These are phyloP conservation scores for Penicillium maclennaniae DNA, from an alignment of 495 filamentous ascomycete genomes.

Conservation along the genomic window DNA sequence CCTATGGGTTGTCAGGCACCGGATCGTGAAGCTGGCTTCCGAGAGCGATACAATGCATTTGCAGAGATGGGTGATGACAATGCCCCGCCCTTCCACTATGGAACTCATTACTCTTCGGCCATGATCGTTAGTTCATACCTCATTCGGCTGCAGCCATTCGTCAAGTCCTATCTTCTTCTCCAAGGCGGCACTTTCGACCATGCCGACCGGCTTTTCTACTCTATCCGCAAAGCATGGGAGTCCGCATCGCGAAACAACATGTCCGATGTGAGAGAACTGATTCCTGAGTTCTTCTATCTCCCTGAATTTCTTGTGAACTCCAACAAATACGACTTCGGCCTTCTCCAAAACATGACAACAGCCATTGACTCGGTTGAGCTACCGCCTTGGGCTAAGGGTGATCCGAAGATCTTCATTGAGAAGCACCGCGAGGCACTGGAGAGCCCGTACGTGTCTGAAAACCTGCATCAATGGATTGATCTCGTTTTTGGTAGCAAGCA, in stretches of 20 bases:
- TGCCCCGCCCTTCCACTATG: constrained; percentile 87
- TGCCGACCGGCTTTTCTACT: constrained; percentile 91
- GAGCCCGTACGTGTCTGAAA: constrained; percentile 85
- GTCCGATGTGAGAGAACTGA: constrained; percentile 89
- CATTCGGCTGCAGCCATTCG: constrained; percentile 91
- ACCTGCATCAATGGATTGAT: constrained; percentile 94
- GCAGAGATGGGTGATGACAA: constrained; percentile 84
- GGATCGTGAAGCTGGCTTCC: constrained; percentile 69
- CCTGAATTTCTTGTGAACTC: constrained; percentile 90
- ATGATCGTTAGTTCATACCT: constrained; percentile 98
- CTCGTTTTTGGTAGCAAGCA: constrained; percentile 94
- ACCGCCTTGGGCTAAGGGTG: constrained; percentile 95
- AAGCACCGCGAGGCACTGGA: constrained; percentile 94
- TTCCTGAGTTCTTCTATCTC: constrained; percentile 94
- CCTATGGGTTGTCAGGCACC: constrained; percentile 93
- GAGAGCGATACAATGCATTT: constrained; percentile 79
- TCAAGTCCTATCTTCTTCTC: constrained; percentile 92
- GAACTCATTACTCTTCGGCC: constrained; percentile 96
- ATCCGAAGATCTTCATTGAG: constrained; percentile 91
- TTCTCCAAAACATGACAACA: constrained; percentile 72
- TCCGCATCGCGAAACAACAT: constrained; percentile 89
- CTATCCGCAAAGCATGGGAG: constrained; percentile 83
- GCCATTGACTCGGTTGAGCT: constrained; percentile 78
- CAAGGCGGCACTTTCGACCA: constrained; percentile 97
- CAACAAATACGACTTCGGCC: constrained; percentile 90